A percentile compares a stretch with the other conserved stretches of the same genome.
phyloP scores from a whole-genome alignment of 148 eudicot genomes.

The Vaccinium vitisidaea region DNA sequence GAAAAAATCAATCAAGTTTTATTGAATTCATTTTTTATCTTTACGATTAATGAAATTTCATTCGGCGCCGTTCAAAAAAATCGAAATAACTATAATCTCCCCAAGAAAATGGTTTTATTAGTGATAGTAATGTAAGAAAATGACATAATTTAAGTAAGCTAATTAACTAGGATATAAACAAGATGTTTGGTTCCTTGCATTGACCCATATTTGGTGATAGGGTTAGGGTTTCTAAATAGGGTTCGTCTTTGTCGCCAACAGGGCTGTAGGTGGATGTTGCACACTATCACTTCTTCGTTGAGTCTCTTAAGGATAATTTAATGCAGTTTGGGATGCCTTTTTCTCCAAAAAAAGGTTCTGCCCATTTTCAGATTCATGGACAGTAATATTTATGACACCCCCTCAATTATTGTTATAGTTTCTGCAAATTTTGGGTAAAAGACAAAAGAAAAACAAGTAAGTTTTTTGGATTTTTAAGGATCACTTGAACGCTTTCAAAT shows the following conservation, averaged over 20 bases:
- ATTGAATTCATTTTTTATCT: too few relatives aligned
- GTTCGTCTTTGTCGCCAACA: conserved; percentile 21
- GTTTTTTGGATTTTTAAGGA: too few relatives aligned
- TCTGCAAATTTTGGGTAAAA: neutral
- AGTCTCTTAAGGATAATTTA: conserved; percentile 48
- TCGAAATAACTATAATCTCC: neutral
- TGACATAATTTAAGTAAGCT: neutral
- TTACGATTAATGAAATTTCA: too few relatives aligned
- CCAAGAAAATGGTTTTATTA: neutral
- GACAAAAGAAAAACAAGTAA: neutral
- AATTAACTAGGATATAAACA: neutral
- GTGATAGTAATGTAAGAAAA: neutral
- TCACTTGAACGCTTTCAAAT: too few relatives aligned
- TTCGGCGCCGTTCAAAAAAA: too few relatives aligned
- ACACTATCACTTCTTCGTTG: conserved; percentile 27
- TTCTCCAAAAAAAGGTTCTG: conserved; percentile 29
- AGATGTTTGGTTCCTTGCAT: neutral
- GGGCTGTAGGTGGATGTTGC: conserved; percentile 18
- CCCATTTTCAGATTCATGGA: conserved; percentile 55
- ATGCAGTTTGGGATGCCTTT: conserved; percentile 43
- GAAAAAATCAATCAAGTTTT: too few relatives aligned
- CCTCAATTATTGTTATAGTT: conserved; percentile 36
- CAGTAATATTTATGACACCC: conserved; percentile 44
- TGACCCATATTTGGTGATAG: conserved; percentile 4
- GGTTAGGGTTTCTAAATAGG: conserved; percentile 27